Evolutionary conservation across 805 yeast species (phyloP), one percentile per base, ranked within the genome.

Genomic region (Tetrapisispora iriomotensis): DNA sequence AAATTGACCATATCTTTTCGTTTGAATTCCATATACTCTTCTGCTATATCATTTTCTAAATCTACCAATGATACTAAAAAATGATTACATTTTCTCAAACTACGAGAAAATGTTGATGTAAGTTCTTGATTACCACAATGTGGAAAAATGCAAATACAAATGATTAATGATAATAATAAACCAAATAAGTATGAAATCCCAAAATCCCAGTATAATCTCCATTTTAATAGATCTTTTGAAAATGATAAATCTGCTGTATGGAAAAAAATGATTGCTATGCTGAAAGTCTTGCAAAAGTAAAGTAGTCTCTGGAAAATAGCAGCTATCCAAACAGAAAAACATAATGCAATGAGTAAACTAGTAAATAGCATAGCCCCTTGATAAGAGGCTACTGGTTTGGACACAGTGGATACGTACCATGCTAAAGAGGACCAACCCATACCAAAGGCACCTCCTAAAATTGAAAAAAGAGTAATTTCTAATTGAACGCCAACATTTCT

Each of bases 181-280:
- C 76, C 77, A 46, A 70, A 66, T 0, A 65, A 42, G 42, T 66
- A 70, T 0, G 76, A 72, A 7, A 71, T 58, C 4, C 65, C 65
- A 44, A 69, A 62, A 37, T 70, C 62, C 68, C 71, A 62, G 36
- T 50, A 53, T 39, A 54, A 37, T 20, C 46, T 45, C 70, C 71
- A 65, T n/a, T 57, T 38, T 28, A 55, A 45, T 2, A 44, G 40
- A 12, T 42, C 21, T 28, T 43, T 43, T 7, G 50, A 40, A 18
- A 30, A 36, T 6, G 45, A 50, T 15, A 57, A 23, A 9, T 49
- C 44, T 8, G 58, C 54, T 8, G 62, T 50, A 32, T 61, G 62
- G 32, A 63, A 39, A 42, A 60, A 68, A 1, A 69, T 61, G 19
- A 67, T 42, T 1, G 63, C 61, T 5, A 66, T 44, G 3, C 67